phyloP scores from a whole-genome alignment of 441 rosid genomes.

The Cnidoscolus chayamansa region DNA sequence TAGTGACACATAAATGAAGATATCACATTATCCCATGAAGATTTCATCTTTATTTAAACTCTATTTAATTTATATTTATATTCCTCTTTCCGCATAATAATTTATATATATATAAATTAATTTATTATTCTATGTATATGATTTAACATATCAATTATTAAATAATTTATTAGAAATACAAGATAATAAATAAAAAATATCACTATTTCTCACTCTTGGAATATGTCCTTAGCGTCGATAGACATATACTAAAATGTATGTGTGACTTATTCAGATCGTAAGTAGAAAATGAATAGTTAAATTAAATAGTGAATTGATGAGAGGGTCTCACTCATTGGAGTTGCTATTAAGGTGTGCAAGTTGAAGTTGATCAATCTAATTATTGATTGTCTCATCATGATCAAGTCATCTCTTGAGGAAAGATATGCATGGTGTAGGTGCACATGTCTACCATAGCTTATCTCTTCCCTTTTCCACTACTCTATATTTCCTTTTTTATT shows the following conservation, averaged over 20 bases:
- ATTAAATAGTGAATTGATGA: constrained; percentile 11
- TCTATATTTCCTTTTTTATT: too few relatives aligned
- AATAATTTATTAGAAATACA: not conserved
- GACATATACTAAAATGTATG: too few relatives aligned
- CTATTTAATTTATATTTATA: too few relatives aligned
- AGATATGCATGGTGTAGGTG: too few relatives aligned
- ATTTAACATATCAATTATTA: constrained; percentile 10
- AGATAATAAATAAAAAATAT: too few relatives aligned
- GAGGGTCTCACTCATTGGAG: not conserved
- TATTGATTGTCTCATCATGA: constrained; percentile 20
- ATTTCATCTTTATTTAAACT: too few relatives aligned
- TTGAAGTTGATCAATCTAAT: constrained; percentile 12
- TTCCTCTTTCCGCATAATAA: too few relatives aligned
- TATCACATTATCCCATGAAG: not conserved
- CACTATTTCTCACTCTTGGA: too few relatives aligned
- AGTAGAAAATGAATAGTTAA: not conserved
- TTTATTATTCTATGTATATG: not conserved
- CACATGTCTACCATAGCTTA: not conserved
- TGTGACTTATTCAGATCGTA: not conserved
- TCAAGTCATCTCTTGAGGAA: not conserved
- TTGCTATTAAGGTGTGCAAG: constrained; percentile 9
- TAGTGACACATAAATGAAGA: not conserved
- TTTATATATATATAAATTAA: too few relatives aligned
- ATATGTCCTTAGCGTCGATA: too few relatives aligned
- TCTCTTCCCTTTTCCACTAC: too few relatives aligned